phyloP scores from a whole-genome alignment of 805 yeast species.

The Pichia scutulata region DNA sequence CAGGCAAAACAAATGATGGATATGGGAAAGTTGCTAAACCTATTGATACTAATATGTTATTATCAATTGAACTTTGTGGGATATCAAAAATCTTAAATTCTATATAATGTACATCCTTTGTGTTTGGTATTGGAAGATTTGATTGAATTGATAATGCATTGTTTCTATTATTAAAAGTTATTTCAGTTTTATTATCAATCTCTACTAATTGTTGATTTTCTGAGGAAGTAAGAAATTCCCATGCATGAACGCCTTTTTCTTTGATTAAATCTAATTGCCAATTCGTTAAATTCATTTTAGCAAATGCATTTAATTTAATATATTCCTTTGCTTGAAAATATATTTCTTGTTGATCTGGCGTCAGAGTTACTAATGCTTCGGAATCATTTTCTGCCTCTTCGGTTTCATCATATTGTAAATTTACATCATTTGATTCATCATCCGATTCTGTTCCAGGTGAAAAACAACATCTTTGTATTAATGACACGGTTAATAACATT shows the following conservation, averaged over 20 bases:
- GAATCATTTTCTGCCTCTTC: slow-evolving; percentile 50
- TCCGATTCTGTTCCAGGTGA: background rate
- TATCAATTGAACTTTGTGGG: slow-evolving; percentile 36
- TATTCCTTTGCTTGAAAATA: slow-evolving; percentile 61
- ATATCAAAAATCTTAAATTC: slow-evolving; percentile 77
- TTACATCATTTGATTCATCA: background rate
- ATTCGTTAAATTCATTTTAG: slow-evolving; percentile 29
- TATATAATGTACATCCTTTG: slow-evolving; percentile 81
- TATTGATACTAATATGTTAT: slow-evolving; percentile 50
- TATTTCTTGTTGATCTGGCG: slow-evolving; percentile 62
- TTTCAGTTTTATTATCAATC: slow-evolving; percentile 45
- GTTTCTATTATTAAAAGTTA: slow-evolving; percentile 32
- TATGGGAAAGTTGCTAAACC: slow-evolving; percentile 86
- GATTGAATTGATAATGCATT: slow-evolving; percentile 52
- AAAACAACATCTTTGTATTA: slow-evolving; percentile 5
- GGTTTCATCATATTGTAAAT: slow-evolving; percentile 3
- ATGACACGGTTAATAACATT: background rate
- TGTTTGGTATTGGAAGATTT: slow-evolving; percentile 76
- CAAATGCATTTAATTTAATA: slow-evolving; percentile 33
- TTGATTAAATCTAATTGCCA: slow-evolving; percentile 64
- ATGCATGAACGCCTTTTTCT: slow-evolving; percentile 83
- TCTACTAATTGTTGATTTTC: slow-evolving; percentile 5
- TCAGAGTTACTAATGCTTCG: slow-evolving; percentile 48
- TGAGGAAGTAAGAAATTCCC: slow-evolving; percentile 52
- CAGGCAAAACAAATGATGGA: slow-evolving; percentile 90